phyloP scores from a whole-genome alignment of 2,329 filamentous ascomycete species.

The Botrytis byssoidea region DNA sequence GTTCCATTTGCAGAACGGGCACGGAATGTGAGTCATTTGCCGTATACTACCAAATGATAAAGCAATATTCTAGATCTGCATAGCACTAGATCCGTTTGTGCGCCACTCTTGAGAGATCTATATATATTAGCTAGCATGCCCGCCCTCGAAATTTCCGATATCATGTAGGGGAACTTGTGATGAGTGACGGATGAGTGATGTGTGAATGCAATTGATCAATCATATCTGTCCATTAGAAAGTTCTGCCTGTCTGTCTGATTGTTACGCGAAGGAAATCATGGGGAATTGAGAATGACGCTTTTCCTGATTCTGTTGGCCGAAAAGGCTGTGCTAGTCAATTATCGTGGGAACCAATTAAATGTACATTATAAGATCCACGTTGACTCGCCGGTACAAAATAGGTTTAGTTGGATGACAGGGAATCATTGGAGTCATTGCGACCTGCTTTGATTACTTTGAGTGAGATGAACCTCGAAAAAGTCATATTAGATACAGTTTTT shows the following conservation, averaged over 20 bases:
- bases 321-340: neutral
- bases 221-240: neutral
- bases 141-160: constrained; percentile 3
- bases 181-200: neutral
- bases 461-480: constrained; percentile 7
- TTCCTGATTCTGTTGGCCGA: constrained; percentile 13
- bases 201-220: constrained; percentile 2
- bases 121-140: neutral
- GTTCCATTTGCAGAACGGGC: neutral
- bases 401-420: neutral
- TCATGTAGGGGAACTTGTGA: neutral
- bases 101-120: neutral
- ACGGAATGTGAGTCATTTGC: constrained; percentile 1
- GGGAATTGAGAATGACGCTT: neutral
- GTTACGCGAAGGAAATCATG: constrained; percentile 8
- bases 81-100: neutral
- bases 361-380: neutral
- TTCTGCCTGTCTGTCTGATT: constrained; percentile 1
- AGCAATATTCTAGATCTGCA: neutral
- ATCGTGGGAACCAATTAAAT: neutral
- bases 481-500: constrained; percentile 12
- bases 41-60: constrained; percentile 8
- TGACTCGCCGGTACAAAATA: constrained; percentile 14
- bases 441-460: neutral
- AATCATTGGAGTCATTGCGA: neutral